phyloP scores from a whole-genome alignment of 2,329 filamentous ascomycete species.

The Paraconiothyrium sp. region DNA sequence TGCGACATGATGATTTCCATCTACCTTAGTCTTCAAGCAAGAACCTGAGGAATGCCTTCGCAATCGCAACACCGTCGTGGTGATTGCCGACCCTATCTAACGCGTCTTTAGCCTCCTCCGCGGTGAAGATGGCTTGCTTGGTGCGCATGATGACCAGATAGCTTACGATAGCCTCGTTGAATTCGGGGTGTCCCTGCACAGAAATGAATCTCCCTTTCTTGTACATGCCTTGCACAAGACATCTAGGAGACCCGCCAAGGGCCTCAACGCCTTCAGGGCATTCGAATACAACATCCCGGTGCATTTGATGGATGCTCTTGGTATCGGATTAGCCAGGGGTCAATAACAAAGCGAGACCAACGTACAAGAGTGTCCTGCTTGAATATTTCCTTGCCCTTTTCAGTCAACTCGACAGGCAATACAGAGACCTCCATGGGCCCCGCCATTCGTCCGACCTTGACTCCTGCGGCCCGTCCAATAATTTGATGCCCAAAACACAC shows the following conservation, averaged over 20 bases:
- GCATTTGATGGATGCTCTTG: constrained; percentile 83
- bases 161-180: constrained; percentile 74
- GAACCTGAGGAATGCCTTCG: constrained; percentile 79
- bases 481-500: constrained; percentile 93
- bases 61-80: constrained; percentile 84
- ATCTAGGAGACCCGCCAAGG: constrained; percentile 72
- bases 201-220: constrained; percentile 72
- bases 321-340: constrained; percentile 14
- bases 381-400: constrained; percentile 76
- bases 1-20: background rate
- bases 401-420: constrained; percentile 71
- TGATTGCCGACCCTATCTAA: constrained; percentile 70
- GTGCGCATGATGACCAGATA: constrained; percentile 74
- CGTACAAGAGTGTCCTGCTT: constrained; percentile 69
- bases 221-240: constrained; percentile 84
- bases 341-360: constrained; percentile 15
- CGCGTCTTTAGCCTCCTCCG: constrained; percentile 74
- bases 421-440: constrained; percentile 86
- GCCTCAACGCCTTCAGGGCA: constrained; percentile 69
- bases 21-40: constrained; percentile 64
- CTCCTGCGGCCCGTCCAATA: constrained; percentile 75
- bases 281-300: constrained; percentile 76
- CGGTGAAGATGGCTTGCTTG: constrained; percentile 72
- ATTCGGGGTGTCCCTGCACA: constrained; percentile 89
- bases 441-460: constrained; percentile 71